Percentiles rank a stretch among this genome's conserved stretches.
These are phyloP conservation scores for Tritrichomonas musculus DNA, from an alignment of 208 protist genomes.

Conservation along the genomic window DNA sequence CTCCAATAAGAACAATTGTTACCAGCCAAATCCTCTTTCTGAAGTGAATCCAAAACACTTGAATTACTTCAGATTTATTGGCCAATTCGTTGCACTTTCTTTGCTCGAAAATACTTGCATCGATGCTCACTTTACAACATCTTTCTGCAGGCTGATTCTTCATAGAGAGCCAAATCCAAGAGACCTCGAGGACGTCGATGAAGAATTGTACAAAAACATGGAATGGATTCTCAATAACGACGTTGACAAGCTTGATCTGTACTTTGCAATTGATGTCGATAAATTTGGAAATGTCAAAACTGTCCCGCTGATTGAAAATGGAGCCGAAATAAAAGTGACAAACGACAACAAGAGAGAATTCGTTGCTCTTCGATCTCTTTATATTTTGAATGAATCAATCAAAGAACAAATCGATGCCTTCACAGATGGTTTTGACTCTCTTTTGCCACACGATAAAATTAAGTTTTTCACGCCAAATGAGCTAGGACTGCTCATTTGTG, in stretches of 20 bases:
- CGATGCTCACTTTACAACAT: no score
- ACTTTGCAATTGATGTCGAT: conserved; percentile 41
- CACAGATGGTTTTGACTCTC: conserved; percentile 83
- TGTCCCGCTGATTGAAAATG: conserved; percentile 40
- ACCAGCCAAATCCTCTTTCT: conserved; percentile 88
- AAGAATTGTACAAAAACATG: conserved; percentile 78
- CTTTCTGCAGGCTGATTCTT: no score
- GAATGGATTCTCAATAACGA: conserved; percentile 69
- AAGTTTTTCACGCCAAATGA: conserved; percentile 85
- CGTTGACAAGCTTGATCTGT: conserved; percentile 30
- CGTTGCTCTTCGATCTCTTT: conserved; percentile 76
- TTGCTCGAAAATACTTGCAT: conserved; percentile 76
- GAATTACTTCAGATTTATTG: conserved; percentile 85
- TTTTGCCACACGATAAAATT: conserved; percentile 82
- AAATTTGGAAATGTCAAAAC: conserved; percentile 34
- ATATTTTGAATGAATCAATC: conserved; percentile 77
- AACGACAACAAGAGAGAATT: conserved; percentile 91
- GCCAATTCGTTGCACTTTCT: conserved; percentile 60
- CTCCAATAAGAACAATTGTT: conserved; percentile 47
- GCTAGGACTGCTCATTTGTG: conserved; percentile 91
- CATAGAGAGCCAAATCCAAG: no score
- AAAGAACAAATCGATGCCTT: conserved; percentile 84
- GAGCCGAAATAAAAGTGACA: conserved; percentile 78
- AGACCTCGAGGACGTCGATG: conserved; percentile 92
- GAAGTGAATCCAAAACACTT: conserved; percentile 88